These are phyloP conservation scores for Aspergillus japonicus DNA, from an alignment of 2,329 filamentous ascomycete species.

Conservation along the genomic window DNA sequence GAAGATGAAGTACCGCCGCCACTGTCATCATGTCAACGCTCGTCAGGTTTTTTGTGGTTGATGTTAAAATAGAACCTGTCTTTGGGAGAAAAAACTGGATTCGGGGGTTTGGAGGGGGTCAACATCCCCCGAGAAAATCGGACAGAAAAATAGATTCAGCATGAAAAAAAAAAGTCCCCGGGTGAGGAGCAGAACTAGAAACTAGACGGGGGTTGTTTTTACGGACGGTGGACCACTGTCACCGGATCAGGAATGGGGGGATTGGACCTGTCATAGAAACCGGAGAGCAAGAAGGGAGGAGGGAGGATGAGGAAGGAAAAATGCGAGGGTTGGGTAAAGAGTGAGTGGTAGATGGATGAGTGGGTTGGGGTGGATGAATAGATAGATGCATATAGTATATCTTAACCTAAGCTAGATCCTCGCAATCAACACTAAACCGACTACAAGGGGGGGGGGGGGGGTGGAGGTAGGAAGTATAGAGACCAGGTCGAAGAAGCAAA, in stretches of 20 bases:
- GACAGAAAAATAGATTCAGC: too few species aligned
- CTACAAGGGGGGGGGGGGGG: neutral
- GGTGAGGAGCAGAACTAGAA: too few species aligned
- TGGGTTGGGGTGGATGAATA: neutral
- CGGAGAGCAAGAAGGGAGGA: neutral
- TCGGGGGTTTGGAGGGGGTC: neutral
- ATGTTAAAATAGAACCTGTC: neutral
- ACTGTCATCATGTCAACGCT: neutral
- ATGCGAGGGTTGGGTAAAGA: neutral
- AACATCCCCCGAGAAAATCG: too few species aligned
- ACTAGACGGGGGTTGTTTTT: neutral
- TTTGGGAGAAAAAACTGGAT: neutral
- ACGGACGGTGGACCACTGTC: neutral
- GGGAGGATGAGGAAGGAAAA: neutral
- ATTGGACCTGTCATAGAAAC: conserved; percentile 1
- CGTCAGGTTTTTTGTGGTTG: neutral
- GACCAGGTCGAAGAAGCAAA: neutral
- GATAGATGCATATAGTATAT: neutral
- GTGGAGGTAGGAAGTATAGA: neutral
- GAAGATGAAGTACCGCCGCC: neutral
- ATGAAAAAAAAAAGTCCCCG: too few species aligned
- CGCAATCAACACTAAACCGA: neutral
- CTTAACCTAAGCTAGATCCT: too few species aligned
- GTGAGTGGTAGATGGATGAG: neutral
- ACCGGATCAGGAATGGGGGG: neutral